Conservation (phyloP, 768 basidiomycete genomes). For the Lactarius vividus region DNA sequence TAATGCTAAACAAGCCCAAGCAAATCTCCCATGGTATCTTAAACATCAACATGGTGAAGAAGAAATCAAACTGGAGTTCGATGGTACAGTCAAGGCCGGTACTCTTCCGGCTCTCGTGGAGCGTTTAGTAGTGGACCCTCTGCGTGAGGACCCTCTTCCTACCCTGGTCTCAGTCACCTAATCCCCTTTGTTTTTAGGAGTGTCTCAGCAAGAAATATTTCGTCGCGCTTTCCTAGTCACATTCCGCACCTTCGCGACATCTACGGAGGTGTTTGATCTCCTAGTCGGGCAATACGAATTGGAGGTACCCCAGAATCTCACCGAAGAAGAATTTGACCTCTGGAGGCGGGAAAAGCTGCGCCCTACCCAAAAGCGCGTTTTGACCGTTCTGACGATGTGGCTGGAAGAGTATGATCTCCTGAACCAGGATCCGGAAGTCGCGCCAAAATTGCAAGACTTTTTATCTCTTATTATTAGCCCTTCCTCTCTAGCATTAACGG, state of each 20-base stretch:
- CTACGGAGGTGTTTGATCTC: conserved; percentile 64
- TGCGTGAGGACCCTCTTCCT: conserved; percentile 46
- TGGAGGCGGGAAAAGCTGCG: conserved; percentile 65
- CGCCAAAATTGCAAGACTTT: conserved; percentile 55
- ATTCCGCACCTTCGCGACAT: conserved; percentile 74
- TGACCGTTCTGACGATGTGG: conserved; percentile 59
- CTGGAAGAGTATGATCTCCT: conserved; percentile 57
- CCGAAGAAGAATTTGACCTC: conserved; percentile 50
- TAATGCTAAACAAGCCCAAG: conserved; percentile 38
- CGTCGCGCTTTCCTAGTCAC: conserved; percentile 76
- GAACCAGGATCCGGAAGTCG: conserved; percentile 63
- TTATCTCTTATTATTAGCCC: conserved; percentile 41
- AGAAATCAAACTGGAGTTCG: conserved; percentile 61
- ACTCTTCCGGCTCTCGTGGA: conserved; percentile 72
- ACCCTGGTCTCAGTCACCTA: not conserved
- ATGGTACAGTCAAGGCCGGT: conserved; percentile 66
- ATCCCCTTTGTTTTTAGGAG: conserved; percentile 19
- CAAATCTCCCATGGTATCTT: conserved; percentile 56
- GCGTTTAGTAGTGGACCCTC: conserved; percentile 58
- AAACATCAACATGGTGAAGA: conserved; percentile 52
- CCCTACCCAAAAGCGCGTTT: conserved; percentile 60
- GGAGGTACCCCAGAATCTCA: conserved; percentile 44
- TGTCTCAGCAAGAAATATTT: conserved; percentile 37
- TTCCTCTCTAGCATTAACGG: conserved; percentile 42
- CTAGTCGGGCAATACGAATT: conserved; percentile 64